A percentile compares a stretch with the other conserved stretches of the same genome.
Evolutionary conservation across 148 eudicot genomes (phyloP).

Genomic region (Fagopyrum homotropicum): DNA sequence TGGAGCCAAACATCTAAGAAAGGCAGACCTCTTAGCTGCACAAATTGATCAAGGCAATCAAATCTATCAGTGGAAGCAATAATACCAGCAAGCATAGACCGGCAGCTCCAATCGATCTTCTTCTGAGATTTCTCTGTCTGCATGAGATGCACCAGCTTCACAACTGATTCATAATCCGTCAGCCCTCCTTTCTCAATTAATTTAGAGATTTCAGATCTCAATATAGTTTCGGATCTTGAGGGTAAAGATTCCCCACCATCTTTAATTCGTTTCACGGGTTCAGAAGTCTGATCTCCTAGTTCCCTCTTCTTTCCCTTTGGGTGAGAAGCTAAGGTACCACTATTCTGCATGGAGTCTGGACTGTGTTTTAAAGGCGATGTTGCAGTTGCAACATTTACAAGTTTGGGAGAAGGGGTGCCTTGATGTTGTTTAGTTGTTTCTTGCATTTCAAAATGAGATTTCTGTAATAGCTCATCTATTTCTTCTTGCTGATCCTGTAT

Average conservation of each 20-base stretch:
- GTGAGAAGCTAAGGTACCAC: conserved; percentile 40
- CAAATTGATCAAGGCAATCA: conserved; percentile 73
- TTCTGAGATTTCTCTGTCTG: conserved; percentile 51
- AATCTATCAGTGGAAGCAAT: conserved; percentile 67
- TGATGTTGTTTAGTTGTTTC: conserved; percentile 32
- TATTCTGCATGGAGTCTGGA: conserved; percentile 51
- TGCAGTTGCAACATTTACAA: conserved; percentile 42
- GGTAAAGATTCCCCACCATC: conserved; percentile 47
- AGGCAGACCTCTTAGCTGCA: conserved; percentile 67
- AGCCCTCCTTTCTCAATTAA: conserved; percentile 71
- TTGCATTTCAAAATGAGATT: conserved; percentile 45
- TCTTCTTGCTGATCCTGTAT: conserved; percentile 61
- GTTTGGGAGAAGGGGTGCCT: conserved; percentile 65
- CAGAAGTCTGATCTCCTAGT: conserved; percentile 45
- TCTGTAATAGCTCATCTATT: conserved; percentile 52
- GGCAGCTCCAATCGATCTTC: conserved; percentile 50
- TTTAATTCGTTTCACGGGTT: conserved; percentile 51
- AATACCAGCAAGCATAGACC: conserved; percentile 59
- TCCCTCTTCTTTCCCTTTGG: conserved; percentile 75
- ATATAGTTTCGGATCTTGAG: conserved; percentile 29
- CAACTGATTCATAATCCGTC: conserved; percentile 60
- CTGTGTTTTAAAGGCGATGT: conserved; percentile 43
- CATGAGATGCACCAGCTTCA: conserved; percentile 68
- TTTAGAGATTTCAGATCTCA: conserved; percentile 62
- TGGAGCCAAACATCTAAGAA: conserved; percentile 88